phyloP scores from a whole-genome alignment of 176 grass and related monocot genomes.

The Paspalum vaginatum region DNA sequence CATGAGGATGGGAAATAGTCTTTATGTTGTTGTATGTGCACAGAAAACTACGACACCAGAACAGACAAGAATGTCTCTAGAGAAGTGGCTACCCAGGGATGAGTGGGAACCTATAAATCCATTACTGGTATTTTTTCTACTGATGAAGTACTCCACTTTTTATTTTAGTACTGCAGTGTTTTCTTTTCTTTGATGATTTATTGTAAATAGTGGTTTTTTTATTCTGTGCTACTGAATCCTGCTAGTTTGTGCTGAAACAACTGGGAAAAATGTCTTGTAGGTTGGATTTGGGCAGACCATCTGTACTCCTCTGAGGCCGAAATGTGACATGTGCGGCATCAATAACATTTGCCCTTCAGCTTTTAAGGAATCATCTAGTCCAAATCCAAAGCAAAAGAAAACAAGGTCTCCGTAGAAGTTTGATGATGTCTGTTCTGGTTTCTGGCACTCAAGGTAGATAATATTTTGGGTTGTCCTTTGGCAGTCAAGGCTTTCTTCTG shows the following conservation, averaged over 20 bases:
- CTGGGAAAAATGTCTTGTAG: constrained; percentile 48
- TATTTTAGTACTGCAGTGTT: neutral
- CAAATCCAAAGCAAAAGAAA: constrained; percentile 67
- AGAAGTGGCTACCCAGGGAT: constrained; percentile 94
- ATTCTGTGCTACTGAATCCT: neutral
- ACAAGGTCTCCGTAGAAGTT: constrained; percentile 28
- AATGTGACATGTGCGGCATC: constrained; percentile 70
- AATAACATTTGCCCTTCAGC: constrained; percentile 82
- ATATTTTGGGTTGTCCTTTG: constrained; percentile 28
- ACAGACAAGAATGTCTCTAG: constrained; percentile 86
- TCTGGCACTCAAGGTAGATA: neutral
- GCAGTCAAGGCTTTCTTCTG: constrained; percentile 20
- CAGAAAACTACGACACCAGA: constrained; percentile 92
- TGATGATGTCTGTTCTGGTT: constrained; percentile 1
- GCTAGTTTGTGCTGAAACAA: neutral
- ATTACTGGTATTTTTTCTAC: constrained; percentile 61
- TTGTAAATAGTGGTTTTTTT: neutral
- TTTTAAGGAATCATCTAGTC: constrained; percentile 79
- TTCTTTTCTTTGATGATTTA: constrained; percentile 14
- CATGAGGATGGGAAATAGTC: neutral
- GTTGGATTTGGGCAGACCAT: constrained; percentile 98
- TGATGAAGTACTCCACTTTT: neutral
- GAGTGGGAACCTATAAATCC: constrained; percentile 95
- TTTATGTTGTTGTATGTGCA: neutral
- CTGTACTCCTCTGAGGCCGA: constrained; percentile 78